Conservation (phyloP, 108 stramenopile genomes). For the Pseudonitzschia multistriata region DNA sequence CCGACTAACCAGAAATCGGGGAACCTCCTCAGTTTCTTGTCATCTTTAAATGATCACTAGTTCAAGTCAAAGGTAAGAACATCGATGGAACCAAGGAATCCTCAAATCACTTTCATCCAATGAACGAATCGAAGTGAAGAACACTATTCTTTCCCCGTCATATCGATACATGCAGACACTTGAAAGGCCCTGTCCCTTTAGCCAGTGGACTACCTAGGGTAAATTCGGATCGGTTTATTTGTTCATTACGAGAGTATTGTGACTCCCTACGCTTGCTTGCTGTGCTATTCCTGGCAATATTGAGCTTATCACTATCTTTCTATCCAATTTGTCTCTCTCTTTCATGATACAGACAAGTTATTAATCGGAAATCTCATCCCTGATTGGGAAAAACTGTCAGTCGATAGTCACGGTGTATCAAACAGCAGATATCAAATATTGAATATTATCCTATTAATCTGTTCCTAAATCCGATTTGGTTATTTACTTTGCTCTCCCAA, state of each 20-base stretch:
- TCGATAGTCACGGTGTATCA: too few species aligned
- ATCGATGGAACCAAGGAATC: not conserved
- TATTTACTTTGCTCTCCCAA: too few species aligned
- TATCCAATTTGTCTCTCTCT: too few species aligned
- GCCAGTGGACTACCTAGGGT: slow-evolving; percentile 36
- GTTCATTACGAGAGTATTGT: not conserved
- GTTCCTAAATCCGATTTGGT: too few species aligned
- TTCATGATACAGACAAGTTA: too few species aligned
- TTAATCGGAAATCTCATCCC: too few species aligned
- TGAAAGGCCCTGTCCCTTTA: slow-evolving; percentile 40
- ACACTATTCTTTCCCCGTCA: slow-evolving; percentile 39
- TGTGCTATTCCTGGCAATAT: too few species aligned
- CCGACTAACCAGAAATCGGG: slow-evolving; percentile 9
- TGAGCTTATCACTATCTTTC: too few species aligned
- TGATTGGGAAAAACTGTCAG: too few species aligned
- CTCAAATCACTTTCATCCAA: not conserved
- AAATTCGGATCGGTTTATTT: slow-evolving; percentile 31
- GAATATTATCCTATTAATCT: too few species aligned
- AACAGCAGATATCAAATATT: too few species aligned
- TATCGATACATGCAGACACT: slow-evolving; percentile 34
- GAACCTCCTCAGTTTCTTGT: slow-evolving; percentile 30
- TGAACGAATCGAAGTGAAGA: slow-evolving; percentile 30
- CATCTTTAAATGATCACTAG: slow-evolving; percentile 26
- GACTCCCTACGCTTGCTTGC: too few species aligned
- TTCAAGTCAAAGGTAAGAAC: not conserved